Conservation (phyloP, 768 basidiomycete species). For the Termitomyces eurrhizus region DNA sequence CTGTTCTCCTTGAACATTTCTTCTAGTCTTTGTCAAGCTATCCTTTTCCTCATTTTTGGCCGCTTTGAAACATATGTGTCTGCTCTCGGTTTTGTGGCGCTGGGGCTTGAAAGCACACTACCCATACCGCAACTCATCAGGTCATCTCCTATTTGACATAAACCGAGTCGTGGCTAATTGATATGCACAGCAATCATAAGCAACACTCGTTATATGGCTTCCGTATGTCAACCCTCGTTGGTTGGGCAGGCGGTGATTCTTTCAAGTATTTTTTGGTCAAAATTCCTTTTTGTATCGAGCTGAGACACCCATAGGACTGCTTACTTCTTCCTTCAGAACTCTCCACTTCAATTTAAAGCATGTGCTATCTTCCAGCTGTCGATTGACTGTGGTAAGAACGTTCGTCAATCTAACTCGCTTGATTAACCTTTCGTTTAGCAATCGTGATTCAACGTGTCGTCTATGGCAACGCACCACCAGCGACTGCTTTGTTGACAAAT, state of each 20-base stretch:
- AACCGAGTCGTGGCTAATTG: background rate
- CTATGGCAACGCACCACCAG: constrained; percentile 71
- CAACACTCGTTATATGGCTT: constrained; percentile 82
- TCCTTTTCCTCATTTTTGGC: constrained; percentile 72
- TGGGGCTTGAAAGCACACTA: constrained; percentile 84
- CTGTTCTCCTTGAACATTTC: background rate
- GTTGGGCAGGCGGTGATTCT: constrained; percentile 80
- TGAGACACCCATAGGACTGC: constrained; percentile 44
- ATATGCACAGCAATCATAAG: constrained; percentile 59
- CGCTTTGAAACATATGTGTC: constrained; percentile 56
- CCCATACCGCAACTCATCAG: constrained; percentile 83
- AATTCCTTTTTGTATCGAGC: constrained; percentile 3
- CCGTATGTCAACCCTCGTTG: constrained; percentile 74
- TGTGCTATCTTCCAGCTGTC: constrained; percentile 84
- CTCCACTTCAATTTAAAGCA: constrained; percentile 77
- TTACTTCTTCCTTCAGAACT: constrained; percentile 74
- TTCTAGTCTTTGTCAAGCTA: constrained; percentile 61
- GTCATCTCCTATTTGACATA: constrained; percentile 30
- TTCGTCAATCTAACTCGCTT: background rate
- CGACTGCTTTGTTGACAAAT: constrained; percentile 41
- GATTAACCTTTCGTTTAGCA: constrained; percentile 33
- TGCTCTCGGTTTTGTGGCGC: constrained; percentile 68
- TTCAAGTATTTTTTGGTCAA: constrained; percentile 59
- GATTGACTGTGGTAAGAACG: constrained; percentile 62
- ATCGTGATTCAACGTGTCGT: constrained; percentile 71